Evolutionary conservation across 2,329 filamentous ascomycete genomes (phyloP), one percentile per base, ranked within the genome.

Genomic region (Arthrinium puccinioides): DNA sequence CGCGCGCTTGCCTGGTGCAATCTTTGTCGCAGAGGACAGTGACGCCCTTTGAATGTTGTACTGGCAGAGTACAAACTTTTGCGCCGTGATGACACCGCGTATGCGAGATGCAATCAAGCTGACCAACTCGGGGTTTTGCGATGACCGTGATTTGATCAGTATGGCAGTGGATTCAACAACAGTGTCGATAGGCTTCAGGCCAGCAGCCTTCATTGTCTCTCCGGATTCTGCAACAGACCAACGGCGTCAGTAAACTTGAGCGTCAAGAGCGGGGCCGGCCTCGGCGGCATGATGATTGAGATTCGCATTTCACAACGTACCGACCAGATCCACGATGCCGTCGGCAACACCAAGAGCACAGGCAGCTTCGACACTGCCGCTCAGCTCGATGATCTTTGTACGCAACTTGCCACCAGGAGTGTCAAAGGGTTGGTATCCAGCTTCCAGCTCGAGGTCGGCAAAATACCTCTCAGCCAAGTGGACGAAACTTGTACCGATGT

Each of bases 151-250:
- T 68, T 90, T 90, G 70, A 98, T 89, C 41, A 98, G 75, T 32
- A 96, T 83, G 21, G 92, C 89, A 14, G 83, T 86, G 38, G 84
- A 89, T 40, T 87, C 81, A 36, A 96, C 75, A 19, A 98, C 88
- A 3, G 92, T 98, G 51, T 92, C 88, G 51, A 97, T 96, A 39
- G 90, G 83, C 65, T 88, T 89, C 35, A 98, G 74, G 18, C 92
- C 92, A 29, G 90, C 90, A 15, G 90, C 92, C 55, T 86, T 84
- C 92, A 98, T 98, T 1, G 92, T 98, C 64, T 97, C 90, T 39
- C 92, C 92, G 15, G 92, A 97, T 70, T 98, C 90, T 92, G 50
- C 2, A 15, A 9, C 21, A 23, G 25, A 5, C 4, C 25, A n/a
- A 4, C 25, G 25, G 13, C 31, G n/a, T 16, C 9, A 32, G 27